Base-by-base conservation (phyloP, 306 rosid genomes). In the Pyrus bretschneideri region DNA sequence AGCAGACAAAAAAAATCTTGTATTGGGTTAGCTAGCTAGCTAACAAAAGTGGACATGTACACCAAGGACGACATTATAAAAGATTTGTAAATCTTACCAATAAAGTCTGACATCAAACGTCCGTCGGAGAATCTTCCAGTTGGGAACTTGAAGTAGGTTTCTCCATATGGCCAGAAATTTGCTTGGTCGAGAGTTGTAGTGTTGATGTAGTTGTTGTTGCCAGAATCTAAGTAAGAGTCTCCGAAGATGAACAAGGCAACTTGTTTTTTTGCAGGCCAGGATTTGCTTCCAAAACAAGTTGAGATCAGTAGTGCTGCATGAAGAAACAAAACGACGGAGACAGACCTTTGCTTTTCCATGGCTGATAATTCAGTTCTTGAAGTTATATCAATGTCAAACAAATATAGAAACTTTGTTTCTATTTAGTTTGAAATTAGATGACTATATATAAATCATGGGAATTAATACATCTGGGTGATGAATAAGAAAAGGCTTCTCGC, bases 81-180 rank as follows among this genome's bases (percentile, higher is more conserved):
- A 81, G 74, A 86, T 79, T 44, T 78, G 69, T n/a, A 68, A 33
- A 83, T 75, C 86, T 75, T 45, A 89, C 93, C 96, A 8, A 94
- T 83, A 76, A 91, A 94, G 85, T 94, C 98, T 1, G 96, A 78
- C 4, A 94, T 14, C 85, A 94, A 83, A 11, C 98, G 89, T 33
- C 98, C 98, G 71, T 94, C 97, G 64, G 92, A 91, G 80, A 94
- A 94, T 79, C 98, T 84, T 8, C 98, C 98, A 0, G 98, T 94
- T 1, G 98, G 96, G 67, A 87, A 89, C 6, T 85, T 74, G 83
- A 91, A 94, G 85, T 72, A 88, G 27, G 95, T 89, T 74, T 87
- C 83, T 6, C 98, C 98, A 13, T 94, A 94, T 29, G 98, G 98
- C 89, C 80, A 88, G 96, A 94, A 94, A 77, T 94, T 91, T 21